phyloP scores from a whole-genome alignment of 2,329 filamentous ascomycete genomes.

The Pseudogymnoascus pannorum region DNA sequence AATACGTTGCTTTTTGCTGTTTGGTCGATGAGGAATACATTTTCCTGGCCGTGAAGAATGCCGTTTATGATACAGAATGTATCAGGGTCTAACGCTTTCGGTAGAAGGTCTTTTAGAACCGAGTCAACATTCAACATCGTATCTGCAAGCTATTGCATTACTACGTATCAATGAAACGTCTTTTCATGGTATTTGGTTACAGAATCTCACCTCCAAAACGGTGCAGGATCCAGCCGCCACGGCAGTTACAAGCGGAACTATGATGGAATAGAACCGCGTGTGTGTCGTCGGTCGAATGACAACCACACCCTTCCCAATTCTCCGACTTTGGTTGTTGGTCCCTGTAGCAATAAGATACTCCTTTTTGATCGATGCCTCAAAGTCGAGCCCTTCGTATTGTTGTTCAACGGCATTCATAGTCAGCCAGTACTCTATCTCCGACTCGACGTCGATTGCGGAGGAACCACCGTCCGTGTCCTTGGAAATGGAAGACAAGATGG shows the following conservation, averaged over 20 bases:
- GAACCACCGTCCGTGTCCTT: conserved; percentile 28
- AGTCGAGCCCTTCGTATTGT: conserved; percentile 34
- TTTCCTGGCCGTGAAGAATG: conserved; percentile 21
- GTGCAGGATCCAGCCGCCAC: conserved; percentile 45
- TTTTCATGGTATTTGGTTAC: not conserved
- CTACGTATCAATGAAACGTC: not conserved
- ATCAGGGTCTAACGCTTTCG: conserved; percentile 38
- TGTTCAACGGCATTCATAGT: conserved; percentile 33
- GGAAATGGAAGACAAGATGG: conserved; percentile 34
- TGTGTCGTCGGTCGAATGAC: conserved; percentile 42
- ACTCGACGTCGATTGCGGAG: conserved; percentile 30
- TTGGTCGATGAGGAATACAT: conserved; percentile 13
- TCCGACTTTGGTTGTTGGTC: conserved; percentile 30
- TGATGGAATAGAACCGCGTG: conserved; percentile 40
- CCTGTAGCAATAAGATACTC: conserved; percentile 38
- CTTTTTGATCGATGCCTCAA: conserved; percentile 30
- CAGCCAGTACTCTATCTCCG: conserved; percentile 35
- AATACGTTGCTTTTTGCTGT: not conserved
- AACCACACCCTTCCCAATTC: conserved; percentile 34
- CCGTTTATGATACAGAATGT: conserved; percentile 38
- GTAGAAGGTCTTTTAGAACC: conserved; percentile 32
- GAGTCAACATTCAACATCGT: conserved; percentile 33
- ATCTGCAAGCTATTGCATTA: conserved; percentile 11
- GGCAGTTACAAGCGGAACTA: conserved; percentile 39
- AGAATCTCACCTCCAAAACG: conserved; percentile 36